Conservation (phyloP, 495 filamentous ascomycete genomes). For the Stereocaulon alpinum region DNA sequence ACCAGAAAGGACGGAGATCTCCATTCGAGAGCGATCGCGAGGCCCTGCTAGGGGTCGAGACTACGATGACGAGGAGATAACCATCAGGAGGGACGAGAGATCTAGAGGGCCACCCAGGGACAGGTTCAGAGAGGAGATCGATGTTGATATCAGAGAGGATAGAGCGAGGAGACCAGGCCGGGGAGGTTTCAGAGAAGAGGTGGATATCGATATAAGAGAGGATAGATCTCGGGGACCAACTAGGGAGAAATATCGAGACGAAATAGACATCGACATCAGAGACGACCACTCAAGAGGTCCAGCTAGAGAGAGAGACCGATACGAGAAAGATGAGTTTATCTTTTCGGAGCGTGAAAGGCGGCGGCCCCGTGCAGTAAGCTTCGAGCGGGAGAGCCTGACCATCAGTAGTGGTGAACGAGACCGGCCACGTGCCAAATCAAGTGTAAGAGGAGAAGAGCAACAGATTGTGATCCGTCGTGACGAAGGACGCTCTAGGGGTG, state of each 20-base stretch:
- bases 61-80: conserved; percentile 23
- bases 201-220: conserved; percentile 25
- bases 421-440: conserved; percentile 14
- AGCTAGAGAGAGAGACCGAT: conserved; percentile 15
- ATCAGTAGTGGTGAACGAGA: conserved; percentile 18
- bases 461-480: conserved; percentile 20
- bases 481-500: conserved; percentile 19
- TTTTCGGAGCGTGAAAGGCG: conserved; percentile 23
- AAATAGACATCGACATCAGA: conserved; percentile 26
- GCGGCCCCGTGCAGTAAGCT: conserved; percentile 21
- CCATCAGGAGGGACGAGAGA: conserved; percentile 23
- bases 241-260: conserved; percentile 16
- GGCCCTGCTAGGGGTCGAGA: conserved; percentile 19
- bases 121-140: conserved; percentile 19
- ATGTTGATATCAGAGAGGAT: conserved; percentile 24
- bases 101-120: conserved; percentile 19
- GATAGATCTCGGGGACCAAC: conserved; percentile 19
- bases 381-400: conserved; percentile 32
- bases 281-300: conserved; percentile 19
- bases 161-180: conserved; percentile 19
- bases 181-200: conserved; percentile 16
- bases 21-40: conserved; percentile 20
- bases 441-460: conserved; percentile 11
- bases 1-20: conserved; percentile 28
- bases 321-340: conserved; percentile 24